phyloP scores from a whole-genome alignment of 306 rosid species.

The Rosa lucieae region DNA sequence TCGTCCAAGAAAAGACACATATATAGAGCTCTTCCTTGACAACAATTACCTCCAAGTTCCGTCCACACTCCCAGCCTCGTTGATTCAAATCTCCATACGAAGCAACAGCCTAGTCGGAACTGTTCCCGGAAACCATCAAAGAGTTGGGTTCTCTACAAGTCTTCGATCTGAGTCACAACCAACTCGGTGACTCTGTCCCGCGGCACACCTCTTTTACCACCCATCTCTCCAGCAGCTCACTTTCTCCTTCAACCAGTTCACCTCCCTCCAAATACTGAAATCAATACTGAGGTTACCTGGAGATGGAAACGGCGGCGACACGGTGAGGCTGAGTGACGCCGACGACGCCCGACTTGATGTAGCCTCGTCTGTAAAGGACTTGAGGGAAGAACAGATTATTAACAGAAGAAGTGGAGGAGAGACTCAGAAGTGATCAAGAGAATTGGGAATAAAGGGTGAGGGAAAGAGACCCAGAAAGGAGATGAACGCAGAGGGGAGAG shows the following conservation, averaged over 20 bases:
- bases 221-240: slow-evolving; percentile 71
- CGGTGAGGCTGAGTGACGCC: too few relatives aligned
- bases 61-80: slow-evolving; percentile 39
- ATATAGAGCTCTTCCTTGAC: slow-evolving; percentile 61
- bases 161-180: slow-evolving; percentile 63
- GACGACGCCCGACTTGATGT: too few relatives aligned
- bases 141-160: slow-evolving; percentile 49
- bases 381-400: too few relatives aligned
- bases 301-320: too few relatives aligned
- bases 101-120: slow-evolving; percentile 57
- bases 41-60: slow-evolving; percentile 62
- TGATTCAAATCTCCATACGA: slow-evolving; percentile 60
- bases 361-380: too few relatives aligned
- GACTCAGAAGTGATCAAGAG: too few relatives aligned
- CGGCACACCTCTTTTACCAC: slow-evolving; percentile 41
- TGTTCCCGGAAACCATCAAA: slow-evolving; percentile 28
- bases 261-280: slow-evolving; percentile 30
- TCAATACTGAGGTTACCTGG: too few relatives aligned
- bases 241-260: slow-evolving; percentile 59
- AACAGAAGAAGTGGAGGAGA: too few relatives aligned
- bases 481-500: too few relatives aligned
- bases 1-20: too few relatives aligned
- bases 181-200: slow-evolving; percentile 50
- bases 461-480: too few relatives aligned
- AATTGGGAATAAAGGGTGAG: too few relatives aligned